phyloP scores from a whole-genome alignment of 83 land plant genomes.

The Picea mariana region DNA sequence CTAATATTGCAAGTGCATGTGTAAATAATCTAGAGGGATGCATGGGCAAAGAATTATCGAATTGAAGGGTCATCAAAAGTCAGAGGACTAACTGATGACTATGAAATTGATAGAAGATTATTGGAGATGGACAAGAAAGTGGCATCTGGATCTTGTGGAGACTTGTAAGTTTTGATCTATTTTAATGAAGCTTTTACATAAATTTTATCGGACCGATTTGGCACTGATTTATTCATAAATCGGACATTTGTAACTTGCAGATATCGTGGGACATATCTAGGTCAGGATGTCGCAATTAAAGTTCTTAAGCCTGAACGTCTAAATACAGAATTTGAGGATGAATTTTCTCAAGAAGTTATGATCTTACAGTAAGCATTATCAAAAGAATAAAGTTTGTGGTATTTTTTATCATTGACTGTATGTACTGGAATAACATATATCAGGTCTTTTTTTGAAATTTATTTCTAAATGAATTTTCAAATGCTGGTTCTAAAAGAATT shows the following conservation, averaged over 20 bases:
- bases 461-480: background rate
- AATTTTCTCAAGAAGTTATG: conserved; percentile 86
- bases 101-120: conserved; percentile 76
- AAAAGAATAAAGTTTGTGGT: background rate
- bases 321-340: conserved; percentile 59
- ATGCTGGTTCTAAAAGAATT: background rate
- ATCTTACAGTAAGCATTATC: conserved; percentile 62
- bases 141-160: conserved; percentile 92
- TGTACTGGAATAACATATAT: background rate
- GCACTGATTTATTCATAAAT: background rate
- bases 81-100: conserved; percentile 34
- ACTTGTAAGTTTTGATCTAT: conserved; percentile 58
- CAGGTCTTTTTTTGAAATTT: background rate
- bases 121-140: conserved; percentile 74
- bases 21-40: conserved; percentile 30
- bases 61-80: conserved; percentile 22
- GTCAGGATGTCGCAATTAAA: conserved; percentile 88
- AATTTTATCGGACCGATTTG: background rate
- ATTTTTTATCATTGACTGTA: background rate
- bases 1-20: background rate
- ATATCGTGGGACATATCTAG: conserved; percentile 75
- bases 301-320: conserved; percentile 79
- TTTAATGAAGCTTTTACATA: background rate
- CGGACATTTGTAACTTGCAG: conserved; percentile 28
- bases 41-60: conserved; percentile 62